Evolutionary conservation across 2,329 filamentous ascomycete species (phyloP).

Genomic region (Plectosphaerella plurivora): DNA sequence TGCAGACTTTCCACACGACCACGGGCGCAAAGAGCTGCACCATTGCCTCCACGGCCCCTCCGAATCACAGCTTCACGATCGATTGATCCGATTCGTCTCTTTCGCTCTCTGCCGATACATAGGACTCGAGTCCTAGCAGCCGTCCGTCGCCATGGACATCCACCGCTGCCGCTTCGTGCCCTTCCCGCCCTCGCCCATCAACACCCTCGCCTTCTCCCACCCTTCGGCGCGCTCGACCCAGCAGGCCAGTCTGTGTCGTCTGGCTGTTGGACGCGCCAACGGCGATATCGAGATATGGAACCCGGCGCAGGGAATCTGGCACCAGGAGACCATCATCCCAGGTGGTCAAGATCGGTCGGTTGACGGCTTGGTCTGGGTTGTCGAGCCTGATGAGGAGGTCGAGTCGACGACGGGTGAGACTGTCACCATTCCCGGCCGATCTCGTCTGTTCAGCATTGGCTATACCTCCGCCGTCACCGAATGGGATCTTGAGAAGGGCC

Average conservation of each 20-base stretch:
- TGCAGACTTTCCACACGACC: no score
- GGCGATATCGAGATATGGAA: slow-evolving; percentile 99
- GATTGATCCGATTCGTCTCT: no score
- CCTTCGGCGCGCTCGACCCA: slow-evolving; percentile 44
- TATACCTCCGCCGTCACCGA: slow-evolving; percentile 90
- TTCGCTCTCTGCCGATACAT: no score
- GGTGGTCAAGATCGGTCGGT: slow-evolving; percentile 83
- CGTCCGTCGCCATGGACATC: slow-evolving; percentile 68
- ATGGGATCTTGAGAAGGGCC: slow-evolving; percentile 82
- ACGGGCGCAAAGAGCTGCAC: no score
- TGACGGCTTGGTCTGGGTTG: slow-evolving; percentile 88
- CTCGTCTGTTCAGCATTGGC: slow-evolving; percentile 90
- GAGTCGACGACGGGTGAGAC: slow-evolving; percentile 32
- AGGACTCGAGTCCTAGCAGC: not conserved
- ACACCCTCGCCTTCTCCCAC: slow-evolving; percentile 91
- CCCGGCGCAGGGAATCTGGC: slow-evolving; percentile 74
- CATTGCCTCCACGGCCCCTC: no score
- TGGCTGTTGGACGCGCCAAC: slow-evolving; percentile 88
- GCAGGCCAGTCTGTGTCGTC: slow-evolving; percentile 56
- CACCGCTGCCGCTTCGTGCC: slow-evolving; percentile 96
- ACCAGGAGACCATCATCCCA: slow-evolving; percentile 81
- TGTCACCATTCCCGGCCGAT: slow-evolving; percentile 36
- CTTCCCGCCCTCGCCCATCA: slow-evolving; percentile 88
- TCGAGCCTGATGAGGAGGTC: slow-evolving; percentile 71
- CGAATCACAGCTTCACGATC: no score